Conservation (phyloP, 345 rosid species). For the Kernera saxatilis region DNA sequence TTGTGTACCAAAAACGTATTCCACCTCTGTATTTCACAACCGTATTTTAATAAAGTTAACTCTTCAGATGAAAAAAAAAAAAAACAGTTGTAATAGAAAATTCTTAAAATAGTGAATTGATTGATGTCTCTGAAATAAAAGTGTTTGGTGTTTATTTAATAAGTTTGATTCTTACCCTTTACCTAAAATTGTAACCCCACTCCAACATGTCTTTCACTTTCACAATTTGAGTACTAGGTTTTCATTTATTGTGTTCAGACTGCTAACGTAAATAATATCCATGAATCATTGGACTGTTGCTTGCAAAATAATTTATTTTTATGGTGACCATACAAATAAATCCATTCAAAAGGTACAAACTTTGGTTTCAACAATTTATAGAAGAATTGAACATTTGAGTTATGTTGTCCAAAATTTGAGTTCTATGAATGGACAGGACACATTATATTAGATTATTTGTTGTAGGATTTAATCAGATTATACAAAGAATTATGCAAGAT, state of each 20-base stretch:
- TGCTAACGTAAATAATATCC: not conserved
- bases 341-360: not conserved
- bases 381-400: not conserved
- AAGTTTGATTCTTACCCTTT: not conserved
- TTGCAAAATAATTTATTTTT: constrained; percentile 14
- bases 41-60: too few relatives aligned
- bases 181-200: not conserved
- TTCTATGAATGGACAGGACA: not conserved
- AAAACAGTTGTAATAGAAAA: not conserved
- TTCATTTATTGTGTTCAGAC: not conserved
- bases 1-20: too few relatives aligned
- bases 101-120: not conserved
- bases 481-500: not conserved
- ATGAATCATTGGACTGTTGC: constrained; percentile 13
- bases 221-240: constrained; percentile 14
- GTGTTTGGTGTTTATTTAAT: not conserved
- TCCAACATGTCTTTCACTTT: not conserved
- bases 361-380: not conserved
- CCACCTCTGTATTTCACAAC: too few relatives aligned
- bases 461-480: not conserved
- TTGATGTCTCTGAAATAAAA: not conserved
- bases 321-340: not conserved
- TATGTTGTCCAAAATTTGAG: too few relatives aligned
- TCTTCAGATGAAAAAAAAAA: too few relatives aligned
- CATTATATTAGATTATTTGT: not conserved